Evolutionary conservation across 2,329 filamentous ascomycete genomes (phyloP).

Genomic region (Fusarium hainanense): DNA sequence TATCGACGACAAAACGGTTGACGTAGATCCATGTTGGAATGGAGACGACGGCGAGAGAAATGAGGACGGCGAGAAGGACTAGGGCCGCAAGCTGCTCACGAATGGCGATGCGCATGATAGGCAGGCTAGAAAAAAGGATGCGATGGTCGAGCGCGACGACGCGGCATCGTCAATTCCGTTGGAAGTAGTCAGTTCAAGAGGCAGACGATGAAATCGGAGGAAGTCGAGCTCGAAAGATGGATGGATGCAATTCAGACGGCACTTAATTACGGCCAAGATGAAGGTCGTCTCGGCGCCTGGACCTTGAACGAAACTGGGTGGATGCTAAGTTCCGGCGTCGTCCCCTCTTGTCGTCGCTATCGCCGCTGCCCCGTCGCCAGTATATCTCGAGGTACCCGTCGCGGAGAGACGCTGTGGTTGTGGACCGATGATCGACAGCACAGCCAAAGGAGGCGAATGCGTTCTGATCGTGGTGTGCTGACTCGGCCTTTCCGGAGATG

Average conservation of each 20-base stretch:
- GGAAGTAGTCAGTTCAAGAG: constrained; percentile 18
- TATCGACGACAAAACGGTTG: constrained; percentile 63
- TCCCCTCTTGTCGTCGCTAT: constrained; percentile 8
- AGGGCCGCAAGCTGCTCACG: constrained; percentile 86
- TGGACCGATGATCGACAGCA: constrained; percentile 41
- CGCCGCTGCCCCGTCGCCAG: constrained; percentile 7
- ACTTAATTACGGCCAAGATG: constrained; percentile 1
- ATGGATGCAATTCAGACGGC: not conserved
- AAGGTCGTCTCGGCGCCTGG: constrained; percentile 4
- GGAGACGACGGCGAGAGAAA: constrained; percentile 80
- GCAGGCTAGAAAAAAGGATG: constrained; percentile 41
- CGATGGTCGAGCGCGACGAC: constrained; percentile 37
- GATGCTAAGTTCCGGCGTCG: not conserved
- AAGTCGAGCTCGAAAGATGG: constrained; percentile 9
- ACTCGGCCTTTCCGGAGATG: constrained; percentile 30
- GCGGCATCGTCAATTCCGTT: constrained; percentile 45
- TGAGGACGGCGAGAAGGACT: constrained; percentile 78
- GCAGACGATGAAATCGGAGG: constrained; percentile 8
- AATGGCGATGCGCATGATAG: constrained; percentile 83
- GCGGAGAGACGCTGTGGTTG: constrained; percentile 28
- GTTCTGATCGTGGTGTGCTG: constrained; percentile 29
- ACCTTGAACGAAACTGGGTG: constrained; percentile 7
- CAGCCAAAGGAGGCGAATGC: constrained; percentile 38
- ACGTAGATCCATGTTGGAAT: constrained; percentile 77
- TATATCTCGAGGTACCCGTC: constrained; percentile 13